A percentile compares a stretch with the other conserved stretches of the same genome.
Evolutionary conservation across 768 basidiomycete genomes (phyloP).

Genomic region (Mycena latifolia): DNA sequence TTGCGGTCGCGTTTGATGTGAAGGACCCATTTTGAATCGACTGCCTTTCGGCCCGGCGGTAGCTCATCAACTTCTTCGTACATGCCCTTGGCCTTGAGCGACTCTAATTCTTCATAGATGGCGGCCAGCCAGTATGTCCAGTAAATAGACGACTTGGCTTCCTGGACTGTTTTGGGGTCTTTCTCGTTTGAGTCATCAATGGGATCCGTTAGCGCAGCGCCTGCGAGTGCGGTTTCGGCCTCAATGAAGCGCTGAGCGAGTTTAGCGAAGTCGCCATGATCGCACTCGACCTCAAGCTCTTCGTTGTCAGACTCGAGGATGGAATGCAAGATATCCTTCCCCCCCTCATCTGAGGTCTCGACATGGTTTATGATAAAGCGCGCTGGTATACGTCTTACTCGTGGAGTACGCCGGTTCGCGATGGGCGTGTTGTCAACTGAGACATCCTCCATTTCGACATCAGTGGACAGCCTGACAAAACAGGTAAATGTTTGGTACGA

Average conservation of each 20-base stretch:
- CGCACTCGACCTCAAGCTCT: conserved; percentile 19
- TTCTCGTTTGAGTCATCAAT: conserved; percentile 28
- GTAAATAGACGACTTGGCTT: conserved; percentile 41
- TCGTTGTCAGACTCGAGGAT: conserved; percentile 24
- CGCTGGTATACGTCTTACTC: conserved; percentile 14
- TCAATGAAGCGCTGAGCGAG: conserved; percentile 21
- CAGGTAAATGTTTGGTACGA: too few species aligned
- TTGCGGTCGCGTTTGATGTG: conserved; percentile 28
- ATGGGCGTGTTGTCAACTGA: conserved; percentile 17
- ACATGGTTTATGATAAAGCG: conserved; percentile 6
- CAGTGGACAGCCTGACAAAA: not conserved
- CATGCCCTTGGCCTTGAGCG: not conserved
- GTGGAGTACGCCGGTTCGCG: conserved; percentile 8
- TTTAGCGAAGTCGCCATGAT: not conserved
- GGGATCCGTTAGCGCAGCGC: conserved; percentile 25
- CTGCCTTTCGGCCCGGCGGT: too few species aligned
- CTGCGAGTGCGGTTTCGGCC: conserved; percentile 15
- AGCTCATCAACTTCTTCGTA: too few species aligned
- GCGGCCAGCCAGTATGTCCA: conserved; percentile 30
- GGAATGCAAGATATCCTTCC: conserved; percentile 7
- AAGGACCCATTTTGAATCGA: too few species aligned
- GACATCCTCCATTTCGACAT: conserved; percentile 20
- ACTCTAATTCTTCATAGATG: conserved; percentile 40
- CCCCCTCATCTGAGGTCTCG: conserved; percentile 30
- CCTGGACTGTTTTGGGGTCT: conserved; percentile 28